Conservation (phyloP, 768 basidiomycete species). For the Mycena amicta region DNA sequence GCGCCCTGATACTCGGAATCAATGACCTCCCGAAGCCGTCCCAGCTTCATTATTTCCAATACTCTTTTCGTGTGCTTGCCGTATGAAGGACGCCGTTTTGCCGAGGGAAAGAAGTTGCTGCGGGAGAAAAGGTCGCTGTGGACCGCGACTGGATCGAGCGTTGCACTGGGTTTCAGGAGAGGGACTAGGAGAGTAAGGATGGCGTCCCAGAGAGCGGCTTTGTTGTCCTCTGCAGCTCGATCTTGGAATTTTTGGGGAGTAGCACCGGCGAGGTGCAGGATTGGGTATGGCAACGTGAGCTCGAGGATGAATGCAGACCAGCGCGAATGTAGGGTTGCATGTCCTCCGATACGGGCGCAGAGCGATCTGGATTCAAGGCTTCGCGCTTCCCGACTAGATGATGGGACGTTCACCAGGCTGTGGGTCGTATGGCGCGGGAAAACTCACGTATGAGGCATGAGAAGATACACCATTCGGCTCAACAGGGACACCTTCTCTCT, state of each 20-base stretch:
- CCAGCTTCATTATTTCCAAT: no score
- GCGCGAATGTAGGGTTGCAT: background rate
- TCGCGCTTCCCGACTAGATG: background rate
- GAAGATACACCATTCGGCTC: slow-evolving; percentile 13
- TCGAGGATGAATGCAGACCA: slow-evolving; percentile 1
- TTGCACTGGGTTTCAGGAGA: background rate
- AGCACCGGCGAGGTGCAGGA: no score
- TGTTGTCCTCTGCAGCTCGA: background rate
- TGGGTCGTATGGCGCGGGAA: background rate
- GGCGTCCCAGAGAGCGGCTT: slow-evolving; percentile 8
- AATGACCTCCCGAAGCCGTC: no score
- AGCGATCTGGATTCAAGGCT: background rate
- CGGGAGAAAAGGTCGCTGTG: slow-evolving; percentile 11
- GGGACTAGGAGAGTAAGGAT: slow-evolving; percentile 5
- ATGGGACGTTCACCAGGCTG: background rate
- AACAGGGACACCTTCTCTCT: slow-evolving; percentile 10
- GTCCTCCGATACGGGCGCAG: background rate
- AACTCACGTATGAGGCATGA: slow-evolving; percentile 16
- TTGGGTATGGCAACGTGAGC: background rate
- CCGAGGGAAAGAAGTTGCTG: slow-evolving; percentile 7
- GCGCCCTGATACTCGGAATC: no score
- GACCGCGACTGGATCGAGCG: background rate
- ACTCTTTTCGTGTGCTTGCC: slow-evolving; percentile 4
- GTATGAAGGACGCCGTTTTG: slow-evolving; percentile 4
- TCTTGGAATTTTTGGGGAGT: no score